phyloP scores from a whole-genome alignment of 2,329 filamentous ascomycete genomes.

The Colletotrichum graminicola region DNA sequence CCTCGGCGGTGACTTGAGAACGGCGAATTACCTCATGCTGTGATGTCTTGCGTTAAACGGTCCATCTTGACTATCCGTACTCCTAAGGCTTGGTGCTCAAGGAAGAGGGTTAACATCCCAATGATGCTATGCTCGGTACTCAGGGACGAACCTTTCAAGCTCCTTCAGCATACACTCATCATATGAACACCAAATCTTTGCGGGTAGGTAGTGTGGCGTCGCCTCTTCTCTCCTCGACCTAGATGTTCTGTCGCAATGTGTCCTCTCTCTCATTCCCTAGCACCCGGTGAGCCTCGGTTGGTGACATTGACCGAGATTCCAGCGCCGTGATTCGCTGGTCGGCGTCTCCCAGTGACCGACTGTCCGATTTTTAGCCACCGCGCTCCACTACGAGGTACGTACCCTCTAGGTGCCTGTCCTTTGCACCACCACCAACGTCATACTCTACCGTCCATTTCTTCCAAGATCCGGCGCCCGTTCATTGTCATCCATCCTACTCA shows the following conservation, averaged over 20 bases:
- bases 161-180: neutral
- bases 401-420: neutral
- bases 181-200: too few species aligned
- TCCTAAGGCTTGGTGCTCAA: neutral
- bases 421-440: slow-evolving; percentile 34
- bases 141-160: too few species aligned
- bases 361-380: slow-evolving; percentile 8
- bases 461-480: slow-evolving; percentile 22
- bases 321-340: slow-evolving; percentile 15
- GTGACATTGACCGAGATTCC: neutral
- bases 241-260: slow-evolving; percentile 31
- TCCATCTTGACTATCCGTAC: neutral
- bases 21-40: neutral
- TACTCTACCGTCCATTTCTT: slow-evolving; percentile 36
- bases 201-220: neutral
- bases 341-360: slow-evolving; percentile 3
- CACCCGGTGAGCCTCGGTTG: slow-evolving; percentile 8
- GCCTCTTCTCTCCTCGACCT: neutral
- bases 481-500: neutral
- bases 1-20: neutral
- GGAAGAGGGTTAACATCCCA: neutral
- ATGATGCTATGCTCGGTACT: neutral
- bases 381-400: slow-evolving; percentile 16
- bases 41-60: neutral
- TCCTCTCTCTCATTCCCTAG: slow-evolving; percentile 18